phyloP scores from a whole-genome alignment of 2,329 filamentous ascomycete species.

The Stagonosporopsis cucurbitacearum region DNA sequence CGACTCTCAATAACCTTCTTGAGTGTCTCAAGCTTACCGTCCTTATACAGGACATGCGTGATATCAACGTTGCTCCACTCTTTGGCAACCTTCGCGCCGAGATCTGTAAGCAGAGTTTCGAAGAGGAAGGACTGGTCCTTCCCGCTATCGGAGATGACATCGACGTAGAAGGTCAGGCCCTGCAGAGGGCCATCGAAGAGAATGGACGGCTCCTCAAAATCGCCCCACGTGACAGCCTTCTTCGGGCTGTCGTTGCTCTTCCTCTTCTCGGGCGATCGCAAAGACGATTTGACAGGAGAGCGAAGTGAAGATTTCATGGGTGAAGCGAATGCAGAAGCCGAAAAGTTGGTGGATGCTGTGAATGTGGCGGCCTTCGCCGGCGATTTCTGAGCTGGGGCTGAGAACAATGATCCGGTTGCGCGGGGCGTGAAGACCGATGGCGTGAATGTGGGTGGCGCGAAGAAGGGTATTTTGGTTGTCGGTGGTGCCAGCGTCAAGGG shows the following conservation, averaged over 20 bases:
- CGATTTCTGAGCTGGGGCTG: constrained; percentile 12
- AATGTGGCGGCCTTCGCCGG: constrained; percentile 14
- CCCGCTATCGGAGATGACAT: constrained; percentile 77
- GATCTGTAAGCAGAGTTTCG: constrained; percentile 76
- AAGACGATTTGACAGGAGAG: constrained; percentile 43
- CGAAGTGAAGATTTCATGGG: constrained; percentile 38
- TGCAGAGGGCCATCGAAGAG: constrained; percentile 35
- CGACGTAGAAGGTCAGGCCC: constrained; percentile 80
- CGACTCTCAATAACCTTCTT: constrained; percentile 77
- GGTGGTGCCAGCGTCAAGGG: constrained; percentile 27
- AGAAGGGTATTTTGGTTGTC: constrained; percentile 17
- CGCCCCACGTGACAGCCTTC: constrained; percentile 47
- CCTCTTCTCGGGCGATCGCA: constrained; percentile 46
- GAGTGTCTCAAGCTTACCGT: constrained; percentile 79
- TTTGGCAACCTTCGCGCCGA: constrained; percentile 81
- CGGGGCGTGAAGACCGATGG: constrained; percentile 15
- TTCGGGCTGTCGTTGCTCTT: constrained; percentile 41
- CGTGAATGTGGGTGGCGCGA: constrained; percentile 16
- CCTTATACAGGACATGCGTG: constrained; percentile 90
- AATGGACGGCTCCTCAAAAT: constrained; percentile 31
- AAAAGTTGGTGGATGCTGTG: constrained; percentile 8
- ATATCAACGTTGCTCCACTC: constrained; percentile 72
- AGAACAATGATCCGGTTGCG: constrained; percentile 5
- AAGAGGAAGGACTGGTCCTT: constrained; percentile 67
- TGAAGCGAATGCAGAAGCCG: constrained; percentile 26